Base-by-base conservation (phyloP, 2,329 filamentous ascomycete genomes). In the Ceratocystis destructans region DNA sequence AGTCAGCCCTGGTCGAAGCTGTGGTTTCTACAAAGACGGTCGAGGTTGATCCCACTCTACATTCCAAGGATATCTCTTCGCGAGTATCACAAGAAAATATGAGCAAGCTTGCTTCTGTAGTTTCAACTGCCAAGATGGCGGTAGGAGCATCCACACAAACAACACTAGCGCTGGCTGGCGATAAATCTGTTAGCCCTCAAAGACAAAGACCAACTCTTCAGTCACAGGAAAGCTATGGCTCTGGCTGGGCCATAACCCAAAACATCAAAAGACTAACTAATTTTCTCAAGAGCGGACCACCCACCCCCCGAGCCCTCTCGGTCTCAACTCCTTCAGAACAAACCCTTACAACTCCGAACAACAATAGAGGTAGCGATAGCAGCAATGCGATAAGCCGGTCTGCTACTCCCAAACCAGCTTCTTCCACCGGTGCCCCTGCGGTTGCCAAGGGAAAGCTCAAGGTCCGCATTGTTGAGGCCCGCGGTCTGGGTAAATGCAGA, bases 221-320 rank as follows among this genome's bases (percentile, higher is more conserved):
- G 55, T 59, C 55, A 59, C 25, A 59, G 33, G 55, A 59, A 33
- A 59, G 55, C 55, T n/a, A 4, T 3, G 28, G 53, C 15, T 31
- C 25, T 20, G 66, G 62, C 7, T 67, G 66, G 66, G 20, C 62
- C 20, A 28, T 67, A 5, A 44, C 66, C 28, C 62, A 67, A 17
- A 57, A 57, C 46, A 82, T 88, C 76, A 88, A 84, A 80, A 88
- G 87, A 89, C 92, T 96, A 90, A 96, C 91, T 84, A 82, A 86
- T 82, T 79, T 67, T 53, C 55, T 85, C 80, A 96, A 96, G 92
- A 96, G 90, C 80, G 94, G 90, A 72, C 89, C 90, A 71, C 87
- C 91, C 69, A 92, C 93, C 71, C 95, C 93, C 70, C 87, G 93
- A 77, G 89, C 92, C 68, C 84, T 93, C 73, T 96, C 90, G 45